Evolutionary conservation across 2,329 filamentous ascomycete genomes (phyloP), one percentile per base, ranked within the genome.

Genomic region (Nectriaceae sp.): DNA sequence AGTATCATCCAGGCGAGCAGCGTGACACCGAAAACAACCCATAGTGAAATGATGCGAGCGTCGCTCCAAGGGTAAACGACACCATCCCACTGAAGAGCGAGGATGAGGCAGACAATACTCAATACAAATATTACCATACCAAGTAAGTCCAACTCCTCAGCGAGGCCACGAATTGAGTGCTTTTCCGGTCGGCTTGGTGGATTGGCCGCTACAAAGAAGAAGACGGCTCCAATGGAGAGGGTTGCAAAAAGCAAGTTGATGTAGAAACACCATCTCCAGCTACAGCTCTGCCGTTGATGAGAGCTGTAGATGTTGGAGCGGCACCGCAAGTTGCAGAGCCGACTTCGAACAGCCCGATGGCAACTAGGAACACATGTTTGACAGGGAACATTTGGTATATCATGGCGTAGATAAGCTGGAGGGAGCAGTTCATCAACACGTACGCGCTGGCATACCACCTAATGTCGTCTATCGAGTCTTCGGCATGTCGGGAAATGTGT

Each of bases 381-480:
- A 26, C 21, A 18, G 42, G 33, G 33, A 11, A 37, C 10, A 37
- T 10, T 16, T 37, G 10, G 16, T 37, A 37, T 10, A 37, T 11
- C 10, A 10, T 10, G 33, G 10, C 33, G 33, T 11, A 37, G 10
- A 37, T 11, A 6, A 37, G 33, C 6, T 38, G 18, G 33, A 38
- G 16, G 21, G 4, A 8, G 4, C 43, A 52, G 16, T 46, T 40
- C 10, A 55, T 55, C 36, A 60, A 46, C 11, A 69, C 54, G 46
- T 69, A 69, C 38, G 68, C 65, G 20, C 46, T 66, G 3, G 69
- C 71, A 40, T 75, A 75, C 73, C 73, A 76, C 38, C 70, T 71
- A 15, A 75, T 67, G 48, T 75, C 73, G 10, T 65, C 59, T 1
- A 74, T 57, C 22, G 68, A 63, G 16, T 70, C 26, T 31, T n/a